Base-by-base conservation (phyloP, 148 eudicot species). In the Chenopodium suecicum region DNA sequence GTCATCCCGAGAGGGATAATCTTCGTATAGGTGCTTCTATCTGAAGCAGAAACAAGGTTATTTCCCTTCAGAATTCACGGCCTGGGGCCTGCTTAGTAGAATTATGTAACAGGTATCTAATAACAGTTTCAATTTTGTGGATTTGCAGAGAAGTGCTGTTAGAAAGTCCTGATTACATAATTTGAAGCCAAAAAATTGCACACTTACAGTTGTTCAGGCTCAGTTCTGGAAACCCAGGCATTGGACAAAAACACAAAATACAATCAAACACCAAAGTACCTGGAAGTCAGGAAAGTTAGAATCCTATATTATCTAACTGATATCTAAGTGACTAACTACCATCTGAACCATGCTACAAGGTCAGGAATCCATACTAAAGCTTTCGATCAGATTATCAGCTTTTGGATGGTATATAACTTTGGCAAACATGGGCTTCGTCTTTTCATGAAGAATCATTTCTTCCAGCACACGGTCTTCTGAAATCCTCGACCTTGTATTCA, bases 1-100 rank as follows among this genome's bases (percentile, higher is more conserved):
- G 85, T 23, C 99, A 97, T 97, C 84, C 99, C 99, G 68, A 97
- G 91, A 7, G 99, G 98, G 58, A 97, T 81, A 87, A 94, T 94
- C 85, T 97, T 97, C 82, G 94, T 94, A 0, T 91, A 84, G 7
- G 98, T 92, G 12, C 52, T 48, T 9, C 13, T 48, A 48, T 48
- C 2, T 48, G 14, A 48, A 48, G 52, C 52, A 48, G 52, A 48
- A 50, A 50, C 54, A 50, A 50, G 14, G 2, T 9, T 13, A 50
- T 16, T 2, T 50, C 14, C 12, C 62, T 56, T 56, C 62, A 17
- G 22, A 56, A 16, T 56, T 16, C 5, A 14, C 22, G 7, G 22
- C 22, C 4, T 12, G 62, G 7, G 7, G 22, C 22, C 4, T 12
- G 62, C 17, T 56, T 16, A 17, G 20, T 56, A 16, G 22, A 56